Evolutionary conservation across 148 eudicot species (phyloP).

Genomic region (Vaccinium vitisidaea): DNA sequence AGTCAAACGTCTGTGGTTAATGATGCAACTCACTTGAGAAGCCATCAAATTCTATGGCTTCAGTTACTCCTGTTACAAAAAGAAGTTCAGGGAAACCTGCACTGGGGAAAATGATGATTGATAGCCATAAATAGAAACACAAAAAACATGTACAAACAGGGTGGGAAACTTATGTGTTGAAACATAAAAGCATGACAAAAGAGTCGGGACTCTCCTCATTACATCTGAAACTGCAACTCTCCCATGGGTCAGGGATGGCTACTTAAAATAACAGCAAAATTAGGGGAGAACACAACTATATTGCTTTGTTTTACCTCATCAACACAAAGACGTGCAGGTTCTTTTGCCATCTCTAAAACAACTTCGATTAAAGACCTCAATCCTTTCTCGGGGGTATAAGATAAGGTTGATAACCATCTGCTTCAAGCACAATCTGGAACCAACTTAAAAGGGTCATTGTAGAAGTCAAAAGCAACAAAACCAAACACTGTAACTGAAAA

Average conservation of each 20-base stretch:
- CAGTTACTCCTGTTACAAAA: neutral
- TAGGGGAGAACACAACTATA: neutral
- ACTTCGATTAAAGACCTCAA: conserved; percentile 82
- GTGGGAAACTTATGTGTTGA: neutral
- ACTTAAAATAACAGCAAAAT: neutral
- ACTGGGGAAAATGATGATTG: neutral
- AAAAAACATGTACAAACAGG: neutral
- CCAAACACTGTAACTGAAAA: neutral
- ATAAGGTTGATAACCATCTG: conserved; percentile 63
- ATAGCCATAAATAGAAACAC: neutral
- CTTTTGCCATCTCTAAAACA: conserved; percentile 93
- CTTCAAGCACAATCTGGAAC: too few relatives aligned
- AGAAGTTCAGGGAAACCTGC: neutral
- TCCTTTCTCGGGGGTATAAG: conserved; percentile 98
- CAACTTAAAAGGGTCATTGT: conserved; percentile 6
- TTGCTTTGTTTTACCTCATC: conserved; percentile 69
- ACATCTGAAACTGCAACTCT: neutral
- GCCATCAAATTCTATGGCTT: neutral
- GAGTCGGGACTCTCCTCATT: neutral
- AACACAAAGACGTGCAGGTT: conserved; percentile 94
- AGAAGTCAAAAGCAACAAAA: conserved; percentile 3
- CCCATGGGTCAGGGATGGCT: too few relatives aligned
- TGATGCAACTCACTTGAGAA: neutral
- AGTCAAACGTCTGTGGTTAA: neutral
- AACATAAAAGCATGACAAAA: neutral